A percentile compares a stretch with the other conserved stretches of the same genome.
Conservation (phyloP, 768 basidiomycete genomes). For the Strobilomyces echinocephalus region DNA sequence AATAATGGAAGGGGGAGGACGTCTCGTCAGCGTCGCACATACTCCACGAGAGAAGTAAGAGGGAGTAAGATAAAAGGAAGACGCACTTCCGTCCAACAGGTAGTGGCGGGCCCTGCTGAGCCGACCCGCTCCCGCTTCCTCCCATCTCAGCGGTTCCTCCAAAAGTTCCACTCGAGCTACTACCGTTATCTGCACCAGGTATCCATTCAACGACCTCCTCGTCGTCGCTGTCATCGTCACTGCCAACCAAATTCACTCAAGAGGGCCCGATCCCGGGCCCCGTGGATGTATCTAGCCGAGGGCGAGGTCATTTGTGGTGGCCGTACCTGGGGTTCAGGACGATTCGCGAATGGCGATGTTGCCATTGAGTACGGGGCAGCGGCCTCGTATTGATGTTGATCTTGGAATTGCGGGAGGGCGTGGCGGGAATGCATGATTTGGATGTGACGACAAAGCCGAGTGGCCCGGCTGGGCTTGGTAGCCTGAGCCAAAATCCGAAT, state of each 20-base stretch:
- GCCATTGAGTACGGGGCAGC: constrained; percentile 1
- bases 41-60: not conserved
- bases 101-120: constrained; percentile 5
- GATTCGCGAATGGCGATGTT: not conserved
- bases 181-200: constrained; percentile 7
- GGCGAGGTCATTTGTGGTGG: constrained; percentile 5
- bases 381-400: constrained; percentile 8
- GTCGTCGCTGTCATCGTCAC: constrained; percentile 30
- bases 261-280: not conserved
- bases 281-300: constrained; percentile 4
- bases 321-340: not conserved
- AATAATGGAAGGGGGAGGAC: not conserved
- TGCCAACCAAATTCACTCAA: constrained; percentile 10
- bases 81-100: constrained; percentile 28
- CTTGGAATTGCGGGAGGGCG: constrained; percentile 1
- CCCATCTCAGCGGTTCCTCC: not conserved
- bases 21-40: constrained; percentile 12
- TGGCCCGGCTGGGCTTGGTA: constrained; percentile 3
- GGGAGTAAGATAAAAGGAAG: not conserved
- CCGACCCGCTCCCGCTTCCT: constrained; percentile 7
- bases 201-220: constrained; percentile 26
- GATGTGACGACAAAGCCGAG: not conserved
- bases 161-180: not conserved
- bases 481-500: not conserved
- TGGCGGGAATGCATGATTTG: constrained; percentile 3